Base-by-base conservation (phyloP, 371 early-diverging fungal genomes). In the Actinomucor elegans region DNA sequence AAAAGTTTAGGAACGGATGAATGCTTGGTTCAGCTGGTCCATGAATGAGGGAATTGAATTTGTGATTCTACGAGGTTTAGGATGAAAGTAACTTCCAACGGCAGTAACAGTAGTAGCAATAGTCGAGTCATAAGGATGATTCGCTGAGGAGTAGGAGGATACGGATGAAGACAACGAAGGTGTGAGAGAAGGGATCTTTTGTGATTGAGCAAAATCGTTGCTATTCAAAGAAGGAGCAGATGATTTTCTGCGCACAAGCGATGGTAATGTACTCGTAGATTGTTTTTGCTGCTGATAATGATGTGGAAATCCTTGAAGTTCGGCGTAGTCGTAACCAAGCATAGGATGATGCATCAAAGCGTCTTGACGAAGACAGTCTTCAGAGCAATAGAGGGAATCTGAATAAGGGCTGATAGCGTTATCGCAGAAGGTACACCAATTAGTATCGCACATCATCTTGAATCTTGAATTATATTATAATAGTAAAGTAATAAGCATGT, bases 361-460 rank as follows among this genome's bases (percentile, higher is more conserved):
- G 36, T 68, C 69, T 29, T 57, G 49, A 18, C 64, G 29, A 4
- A 68, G 40, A 32, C 69, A 68, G 7, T 61, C 58, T 38, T 68
- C 64, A 34, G 61, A 60, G 48, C 69, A 68, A 46, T 68, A 68
- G 10, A 68, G 48, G 11, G 69, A 64, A 32, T 68, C 68, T 11
- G 64, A 64, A 36, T 53, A 54, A 23, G 57, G 36, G 18, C 47
- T 59, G 28, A 68, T 55, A 27, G 68, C 59, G 42, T 64, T 68
- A 48, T 68, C 68, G 40, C 68, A 68, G 24, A 49, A 68, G 11
- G 68, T 68, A 51, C 68, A 68, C 68, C 68, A 68, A 51, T 68
- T 66, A 36, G 57, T 53, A 57, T 66, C 54, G 36, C 57, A 53
- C 61, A 66, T 66, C 41, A 41, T 41, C n/a, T 41, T 41, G 21